Base-by-base conservation (phyloP, 495 filamentous ascomycete genomes). In the Massariosphaeria phaeospora region DNA sequence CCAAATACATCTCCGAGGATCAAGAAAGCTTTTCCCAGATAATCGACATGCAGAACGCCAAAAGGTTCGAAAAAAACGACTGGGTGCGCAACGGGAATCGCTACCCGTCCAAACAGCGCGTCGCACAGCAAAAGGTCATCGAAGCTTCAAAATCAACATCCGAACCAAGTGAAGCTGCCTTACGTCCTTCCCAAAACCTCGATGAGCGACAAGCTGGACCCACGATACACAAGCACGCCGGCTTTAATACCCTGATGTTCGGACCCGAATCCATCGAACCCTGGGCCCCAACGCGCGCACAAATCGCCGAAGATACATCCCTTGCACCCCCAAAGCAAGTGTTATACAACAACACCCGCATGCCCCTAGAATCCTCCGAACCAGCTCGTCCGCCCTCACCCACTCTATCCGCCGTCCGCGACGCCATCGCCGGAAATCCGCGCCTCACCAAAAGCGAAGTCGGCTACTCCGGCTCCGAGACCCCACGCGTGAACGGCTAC, bases 1-100 rank as follows among this genome's bases (percentile, higher is more conserved):
- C 86, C 5, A 89, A 87, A 63, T 97, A 95, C 69, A 97, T 91
- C 3, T 93, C 86, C 59, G 93, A 98, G 70, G 93, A 98, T 68
- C 96, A 97, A 64, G 91, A 95, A 63, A 88, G 84, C 43, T 96
- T 98, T 74, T 91, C 95, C 70, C 85, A 84, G 63, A 75, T 97
- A 0, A 72, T 98, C 11, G 93, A 98, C 71, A 89, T 85, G 66
- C 88, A 96, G 61, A 98, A 96, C 65, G 76, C 80, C 23, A 91
- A 89, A 67, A 78, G 77, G 33, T 80, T 84, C 11, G 84, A 88
- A 65, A 91, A 88, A 57, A 83, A 95, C 65, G 82, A 82, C 0
- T 98, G 91, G 85, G 74, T 96, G 42, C 95, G 88, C 84, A 79
- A 76, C 27, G 83, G 81, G 23, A 96, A 97, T 67, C 23, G 23